Evolutionary conservation across 2,329 filamentous ascomycete species (phyloP).

Genomic region (Zelopaecilomyces penicillatus): DNA sequence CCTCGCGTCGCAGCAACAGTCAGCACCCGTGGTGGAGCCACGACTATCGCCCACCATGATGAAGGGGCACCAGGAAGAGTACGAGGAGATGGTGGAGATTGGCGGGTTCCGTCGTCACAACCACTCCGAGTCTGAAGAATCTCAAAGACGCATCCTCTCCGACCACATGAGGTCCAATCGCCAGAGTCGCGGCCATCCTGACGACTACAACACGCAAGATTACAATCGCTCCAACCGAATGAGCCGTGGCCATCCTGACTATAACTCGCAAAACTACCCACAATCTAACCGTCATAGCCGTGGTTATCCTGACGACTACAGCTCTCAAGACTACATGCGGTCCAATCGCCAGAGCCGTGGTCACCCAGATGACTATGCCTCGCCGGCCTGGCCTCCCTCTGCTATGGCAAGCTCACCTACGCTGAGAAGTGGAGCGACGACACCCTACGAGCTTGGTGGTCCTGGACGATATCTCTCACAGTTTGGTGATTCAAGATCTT

Average conservation of each 20-base stretch:
- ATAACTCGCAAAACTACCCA: constrained; percentile 16
- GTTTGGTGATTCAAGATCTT: constrained; percentile 21
- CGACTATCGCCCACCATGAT: constrained; percentile 10
- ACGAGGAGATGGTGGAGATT: constrained; percentile 14
- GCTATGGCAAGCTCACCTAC: constrained; percentile 16
- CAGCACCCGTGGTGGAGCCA: constrained; percentile 4
- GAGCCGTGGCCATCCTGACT: constrained; percentile 12
- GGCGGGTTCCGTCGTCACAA: constrained; percentile 10
- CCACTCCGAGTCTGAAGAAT: constrained; percentile 8
- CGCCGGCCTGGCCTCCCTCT: constrained; percentile 5
- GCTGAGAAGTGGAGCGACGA: constrained; percentile 17
- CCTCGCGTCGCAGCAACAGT: background rate
- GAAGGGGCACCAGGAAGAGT: constrained; percentile 13
- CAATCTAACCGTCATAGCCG: constrained; percentile 17
- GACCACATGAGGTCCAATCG: constrained; percentile 9
- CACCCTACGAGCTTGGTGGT: constrained; percentile 13
- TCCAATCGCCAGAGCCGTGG: constrained; percentile 16
- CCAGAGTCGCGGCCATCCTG: constrained; percentile 6
- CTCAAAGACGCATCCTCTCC: constrained; percentile 3
- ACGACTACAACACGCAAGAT: constrained; percentile 13
- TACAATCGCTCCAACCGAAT: constrained; percentile 19
- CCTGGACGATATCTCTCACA: constrained; percentile 10
- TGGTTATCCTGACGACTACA: constrained; percentile 12
- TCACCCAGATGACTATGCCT: constrained; percentile 12
- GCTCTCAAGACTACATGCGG: constrained; percentile 17